Evolutionary conservation across 805 yeast species (phyloP), one percentile per base, ranked within the genome.

Genomic region (Metschnikowia amazonensis): DNA sequence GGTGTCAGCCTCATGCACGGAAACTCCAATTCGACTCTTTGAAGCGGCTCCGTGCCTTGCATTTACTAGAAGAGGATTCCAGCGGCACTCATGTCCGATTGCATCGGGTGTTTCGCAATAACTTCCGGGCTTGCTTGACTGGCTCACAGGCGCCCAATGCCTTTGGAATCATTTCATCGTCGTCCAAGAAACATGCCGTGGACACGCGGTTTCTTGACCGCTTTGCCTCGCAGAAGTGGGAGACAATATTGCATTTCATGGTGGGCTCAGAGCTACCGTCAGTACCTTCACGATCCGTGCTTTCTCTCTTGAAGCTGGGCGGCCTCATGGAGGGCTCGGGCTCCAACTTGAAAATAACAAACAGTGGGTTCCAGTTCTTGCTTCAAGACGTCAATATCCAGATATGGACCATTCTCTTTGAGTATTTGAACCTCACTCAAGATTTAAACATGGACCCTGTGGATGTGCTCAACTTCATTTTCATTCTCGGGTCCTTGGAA

Each of bases 231-330:
- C 78, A 76, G 37, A 89, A 86, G 60, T 94, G 99, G 99, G 99
- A 94, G 62, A 80, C 88, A 6, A 92, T 94, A 55, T 72, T 94
- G 56, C 98, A 94, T 72, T 94, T 84, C 69, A 92, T 94, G 98
- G 99, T 94, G 36, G 97, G 98, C 1, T 88, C 97, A 0, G 86
- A 87, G 42, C 67, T 83, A 37, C 75, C 72, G 14, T 68, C 79
- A 2, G 96, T 97, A 2, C 58, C 58, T 2, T 83, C 90, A 39
- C 75, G 77, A n/a, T 90, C 92, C 14, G 97, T 92, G 0, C 70
- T 94, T 41, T 77, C 81, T 14, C 70, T 94, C 23, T 70, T 94
- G 40, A 76, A 79, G 51, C 89, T 82, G 67, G 84, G 95, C 50
- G 92, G 92, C 2, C 71, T 94, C 43, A 90, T 94, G 97, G 95